Conservation (phyloP, 805 yeast species). For the Monosporozyma siamensis region DNA sequence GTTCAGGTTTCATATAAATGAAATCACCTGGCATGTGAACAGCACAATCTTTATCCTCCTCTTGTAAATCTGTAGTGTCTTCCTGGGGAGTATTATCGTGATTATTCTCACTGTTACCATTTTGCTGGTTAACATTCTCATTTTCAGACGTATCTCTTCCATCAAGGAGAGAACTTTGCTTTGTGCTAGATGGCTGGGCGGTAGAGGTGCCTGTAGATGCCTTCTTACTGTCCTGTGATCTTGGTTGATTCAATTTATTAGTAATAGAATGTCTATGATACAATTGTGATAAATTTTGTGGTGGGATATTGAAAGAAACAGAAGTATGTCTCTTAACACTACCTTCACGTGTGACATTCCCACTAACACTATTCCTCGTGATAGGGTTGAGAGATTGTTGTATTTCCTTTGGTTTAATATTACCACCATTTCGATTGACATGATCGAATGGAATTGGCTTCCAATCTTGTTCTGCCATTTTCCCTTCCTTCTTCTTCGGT, state of each 20-base stretch:
- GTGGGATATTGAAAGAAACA: slow-evolving; percentile 5
- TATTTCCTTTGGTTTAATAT: not conserved
- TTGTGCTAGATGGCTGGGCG: too few relatives aligned
- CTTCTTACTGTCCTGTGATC: not conserved
- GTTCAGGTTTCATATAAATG: slow-evolving; percentile 18
- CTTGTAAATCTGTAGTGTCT: slow-evolving; percentile 11
- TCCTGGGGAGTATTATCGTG: slow-evolving; percentile 2
- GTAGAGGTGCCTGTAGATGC: not conserved
- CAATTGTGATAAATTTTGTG: slow-evolving; percentile 16
- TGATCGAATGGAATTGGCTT: not conserved
- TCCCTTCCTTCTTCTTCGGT: not conserved
- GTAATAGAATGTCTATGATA: slow-evolving; percentile 50
- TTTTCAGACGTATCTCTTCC: too few relatives aligned
- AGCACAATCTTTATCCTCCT: slow-evolving; percentile 20
- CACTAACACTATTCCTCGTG: not conserved
- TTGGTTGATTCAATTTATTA: slow-evolving; percentile 33
- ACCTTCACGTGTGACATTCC: not conserved
- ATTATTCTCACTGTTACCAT: not conserved
- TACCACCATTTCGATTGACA: not conserved
- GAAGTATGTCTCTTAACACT: not conserved
- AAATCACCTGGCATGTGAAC: slow-evolving; percentile 32
- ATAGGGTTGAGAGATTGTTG: not conserved
- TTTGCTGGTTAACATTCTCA: not conserved
- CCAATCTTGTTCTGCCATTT: not conserved
- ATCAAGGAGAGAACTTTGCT: too few relatives aligned